Evolutionary conservation across 202 grass and related monocot genomes (phyloP), one percentile per base, ranked within the genome.

Genomic region (Schoenoplectus triqueter): DNA sequence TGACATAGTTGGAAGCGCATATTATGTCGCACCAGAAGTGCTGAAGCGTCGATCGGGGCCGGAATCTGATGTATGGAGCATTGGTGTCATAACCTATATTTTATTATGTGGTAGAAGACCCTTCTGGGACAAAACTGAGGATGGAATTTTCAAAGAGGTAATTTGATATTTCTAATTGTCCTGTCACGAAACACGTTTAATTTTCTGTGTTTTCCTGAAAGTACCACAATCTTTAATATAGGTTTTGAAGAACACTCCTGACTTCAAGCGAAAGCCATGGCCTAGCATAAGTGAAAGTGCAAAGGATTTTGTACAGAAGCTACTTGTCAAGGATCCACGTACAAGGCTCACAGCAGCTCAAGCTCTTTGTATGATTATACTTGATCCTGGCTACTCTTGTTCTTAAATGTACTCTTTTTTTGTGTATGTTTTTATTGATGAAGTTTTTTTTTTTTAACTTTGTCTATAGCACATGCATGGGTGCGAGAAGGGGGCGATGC

Each of bases 41-140:
- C 86, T 97, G 52, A 97, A 89, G 67, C 92, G 91, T 11, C 91
- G 84, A 57, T 97, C 95, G 59, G 95, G 95, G 0, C 95, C 92
- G 15, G 95, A 91, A 84, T 97, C 95, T 18, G 95, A 97, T 1
- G 95, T 90, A 82, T 97, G 95, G 95, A 97, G 95, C 80, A 97
- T 97, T 87, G 95, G 95, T 69, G 95, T 97, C 66, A 97, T 97
- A 85, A 94, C 91, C 70, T 97, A 97, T 76, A 97, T 97, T 90
- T 84, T 97, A 84, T 87, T 97, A 64, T 97, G 95, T 10, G 95
- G 95, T 78, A 87, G 89, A 66, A 87, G 95, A 0, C 95, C 95
- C 66, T 97, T 97, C 81, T 97, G 95, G 95, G 95, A 97, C 83
- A 97, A 94, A 93, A 97, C 95, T 81, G 95, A 97, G 89, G 95